Evolutionary conservation across 83 land plant species (phyloP).

Genomic region (Thuja plicata): DNA sequence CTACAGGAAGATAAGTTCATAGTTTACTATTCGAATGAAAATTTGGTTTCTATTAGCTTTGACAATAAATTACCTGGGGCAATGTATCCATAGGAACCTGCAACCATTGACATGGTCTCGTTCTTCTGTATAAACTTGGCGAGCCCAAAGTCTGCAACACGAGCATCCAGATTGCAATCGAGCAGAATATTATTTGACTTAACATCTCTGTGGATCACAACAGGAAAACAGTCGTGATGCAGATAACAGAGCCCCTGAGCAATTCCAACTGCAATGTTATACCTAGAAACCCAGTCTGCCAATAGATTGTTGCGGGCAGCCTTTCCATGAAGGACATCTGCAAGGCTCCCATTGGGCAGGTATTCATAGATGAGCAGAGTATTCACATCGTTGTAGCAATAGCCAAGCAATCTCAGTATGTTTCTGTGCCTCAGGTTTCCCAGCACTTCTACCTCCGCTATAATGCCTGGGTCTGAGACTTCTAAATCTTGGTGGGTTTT

Average conservation of each 20-base stretch:
- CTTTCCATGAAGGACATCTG: constrained; percentile 28
- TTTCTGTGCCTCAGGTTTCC: constrained; percentile 88
- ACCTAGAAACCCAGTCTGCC: constrained; percentile 43
- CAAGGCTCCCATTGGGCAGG: constrained; percentile 94
- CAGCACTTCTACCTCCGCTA: constrained; percentile 72
- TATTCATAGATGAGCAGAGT: constrained; percentile 83
- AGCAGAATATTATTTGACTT: constrained; percentile 89
- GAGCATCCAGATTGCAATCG: constrained; percentile 73
- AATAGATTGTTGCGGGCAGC: constrained; percentile 43
- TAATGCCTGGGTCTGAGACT: constrained; percentile 34
- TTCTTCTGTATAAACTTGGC: constrained; percentile 69
- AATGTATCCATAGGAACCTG: constrained; percentile 95
- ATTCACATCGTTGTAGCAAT: constrained; percentile 74
- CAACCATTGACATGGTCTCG: constrained; percentile 78
- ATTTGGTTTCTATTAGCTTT: no score
- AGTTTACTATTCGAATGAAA: background rate
- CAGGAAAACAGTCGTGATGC: constrained; percentile 89
- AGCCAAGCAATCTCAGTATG: constrained; percentile 84
- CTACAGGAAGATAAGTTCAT: no score
- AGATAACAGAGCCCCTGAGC: constrained; percentile 91
- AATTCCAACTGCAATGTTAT: constrained; percentile 70
- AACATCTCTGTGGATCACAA: constrained; percentile 81
- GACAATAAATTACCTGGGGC: constrained; percentile 72
- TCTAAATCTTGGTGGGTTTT: constrained; percentile 31
- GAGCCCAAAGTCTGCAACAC: constrained; percentile 92